Percentiles rank a stretch among this genome's conserved stretches.
These are phyloP conservation scores for Russula vinacea DNA, from an alignment of 768 basidiomycete species.

Conservation along the genomic window DNA sequence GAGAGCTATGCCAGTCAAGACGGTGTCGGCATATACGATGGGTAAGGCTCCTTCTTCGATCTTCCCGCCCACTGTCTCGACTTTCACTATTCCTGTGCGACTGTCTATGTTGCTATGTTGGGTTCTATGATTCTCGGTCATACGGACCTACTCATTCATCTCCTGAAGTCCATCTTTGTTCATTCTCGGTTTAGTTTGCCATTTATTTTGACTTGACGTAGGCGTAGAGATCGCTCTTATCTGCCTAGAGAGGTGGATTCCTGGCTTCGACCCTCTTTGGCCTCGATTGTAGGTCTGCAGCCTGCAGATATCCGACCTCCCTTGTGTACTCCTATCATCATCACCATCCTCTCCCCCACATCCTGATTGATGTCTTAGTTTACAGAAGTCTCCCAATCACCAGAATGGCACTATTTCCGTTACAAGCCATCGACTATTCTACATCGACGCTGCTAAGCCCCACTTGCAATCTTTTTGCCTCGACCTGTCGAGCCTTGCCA, in stretches of 20 bases:
- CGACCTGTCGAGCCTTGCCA: conserved; percentile 58
- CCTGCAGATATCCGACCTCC: neutral
- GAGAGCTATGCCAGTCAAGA: conserved; percentile 70
- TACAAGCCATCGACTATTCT: conserved; percentile 84
- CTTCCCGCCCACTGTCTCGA: neutral
- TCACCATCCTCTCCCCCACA: conserved; percentile 6
- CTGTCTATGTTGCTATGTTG: neutral
- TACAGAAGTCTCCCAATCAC: conserved; percentile 77
- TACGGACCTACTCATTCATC: no score
- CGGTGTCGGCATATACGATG: conserved; percentile 85
- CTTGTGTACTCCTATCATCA: neutral
- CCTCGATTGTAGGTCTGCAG: neutral
- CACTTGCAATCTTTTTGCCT: conserved; percentile 62
- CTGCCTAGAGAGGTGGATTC: neutral
- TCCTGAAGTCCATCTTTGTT: no score
- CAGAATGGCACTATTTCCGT: conserved; percentile 70
- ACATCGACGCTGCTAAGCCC: conserved; percentile 55
- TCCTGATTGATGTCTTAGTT: conserved; percentile 47
- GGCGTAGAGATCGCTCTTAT: neutral
- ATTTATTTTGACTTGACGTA: neutral
- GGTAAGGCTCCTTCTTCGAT: conserved; percentile 50
- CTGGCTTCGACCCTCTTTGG: no score
- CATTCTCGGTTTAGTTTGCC: neutral
- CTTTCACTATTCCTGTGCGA: neutral
- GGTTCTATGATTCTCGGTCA: neutral